Percentiles rank a stretch among this genome's conserved stretches.
phyloP scores from a whole-genome alignment of 2,329 filamentous ascomycete species.

The Rhynchosporium graminicola region DNA sequence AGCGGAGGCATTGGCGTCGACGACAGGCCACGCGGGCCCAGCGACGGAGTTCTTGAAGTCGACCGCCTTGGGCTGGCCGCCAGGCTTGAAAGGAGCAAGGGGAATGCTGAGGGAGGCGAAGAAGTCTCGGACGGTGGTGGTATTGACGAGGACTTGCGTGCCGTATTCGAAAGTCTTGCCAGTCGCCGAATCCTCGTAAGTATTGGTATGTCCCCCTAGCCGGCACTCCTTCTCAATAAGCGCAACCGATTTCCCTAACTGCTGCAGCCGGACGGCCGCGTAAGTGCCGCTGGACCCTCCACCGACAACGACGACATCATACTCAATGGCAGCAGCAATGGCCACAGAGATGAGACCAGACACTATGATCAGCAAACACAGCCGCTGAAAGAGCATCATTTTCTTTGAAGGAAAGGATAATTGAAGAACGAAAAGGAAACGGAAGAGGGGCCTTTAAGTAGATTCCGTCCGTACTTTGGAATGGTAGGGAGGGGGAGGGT shows the following conservation, averaged over 20 bases:
- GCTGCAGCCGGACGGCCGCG: constrained; percentile 43
- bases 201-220: constrained; percentile 52
- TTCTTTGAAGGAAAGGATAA: no score
- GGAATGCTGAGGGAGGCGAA: constrained; percentile 48
- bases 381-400: no score
- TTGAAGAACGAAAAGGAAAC: no score
- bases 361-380: no score
- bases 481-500: no score
- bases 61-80: not conserved
- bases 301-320: constrained; percentile 41
- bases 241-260: constrained; percentile 42
- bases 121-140: constrained; percentile 45
- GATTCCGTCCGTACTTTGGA: no score
- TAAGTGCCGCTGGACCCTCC: constrained; percentile 46
- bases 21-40: no score
- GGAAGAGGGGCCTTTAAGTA: no score
- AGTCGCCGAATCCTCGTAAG: constrained; percentile 44
- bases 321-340: no score
- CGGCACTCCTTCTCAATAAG: constrained; percentile 43
- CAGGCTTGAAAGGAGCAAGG: not conserved
- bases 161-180: constrained; percentile 42
- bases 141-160: constrained; percentile 43
- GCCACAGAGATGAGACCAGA: no score
- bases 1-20: no score
- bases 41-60: not conserved